phyloP scores from a whole-genome alignment of 768 basidiomycete genomes.

The Auriscalpium vulgare region DNA sequence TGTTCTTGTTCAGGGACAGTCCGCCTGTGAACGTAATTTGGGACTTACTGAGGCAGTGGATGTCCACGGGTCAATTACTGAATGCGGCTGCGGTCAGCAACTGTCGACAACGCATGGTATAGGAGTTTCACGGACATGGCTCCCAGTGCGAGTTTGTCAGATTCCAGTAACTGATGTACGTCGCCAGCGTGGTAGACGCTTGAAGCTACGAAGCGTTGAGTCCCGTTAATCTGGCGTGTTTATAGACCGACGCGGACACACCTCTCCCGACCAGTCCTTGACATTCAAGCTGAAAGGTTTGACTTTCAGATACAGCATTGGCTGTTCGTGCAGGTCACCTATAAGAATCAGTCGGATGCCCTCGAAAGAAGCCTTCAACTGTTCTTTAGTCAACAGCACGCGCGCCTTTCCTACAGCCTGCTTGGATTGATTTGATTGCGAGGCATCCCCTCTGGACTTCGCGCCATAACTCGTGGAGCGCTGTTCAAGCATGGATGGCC shows the following conservation, averaged over 20 bases:
- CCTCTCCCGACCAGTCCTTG: constrained; percentile 92
- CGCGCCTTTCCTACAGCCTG: constrained; percentile 28
- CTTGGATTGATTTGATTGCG: constrained; percentile 7
- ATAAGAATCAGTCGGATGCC: constrained; percentile 92
- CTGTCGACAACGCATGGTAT: neutral
- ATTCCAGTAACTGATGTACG: constrained; percentile 93
- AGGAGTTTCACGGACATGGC: constrained; percentile 46
- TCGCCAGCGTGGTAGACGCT: constrained; percentile 73
- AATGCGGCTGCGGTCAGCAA: neutral
- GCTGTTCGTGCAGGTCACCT: constrained; percentile 91
- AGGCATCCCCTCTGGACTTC: too few species aligned
- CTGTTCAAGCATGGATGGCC: constrained; percentile 7
- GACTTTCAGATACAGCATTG: constrained; percentile 82
- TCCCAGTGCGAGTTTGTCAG: constrained; percentile 98
- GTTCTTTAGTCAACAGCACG: constrained; percentile 68
- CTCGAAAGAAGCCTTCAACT: constrained; percentile 80
- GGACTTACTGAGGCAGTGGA: constrained; percentile 59
- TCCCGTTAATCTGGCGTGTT: neutral
- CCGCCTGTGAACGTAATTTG: neutral
- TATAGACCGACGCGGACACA: constrained; percentile 25
- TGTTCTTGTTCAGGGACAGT: constrained; percentile 19
- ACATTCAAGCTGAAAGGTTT: constrained; percentile 77
- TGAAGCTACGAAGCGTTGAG: constrained; percentile 48
- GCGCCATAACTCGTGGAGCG: neutral
- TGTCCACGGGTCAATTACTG: constrained; percentile 95